Base-by-base conservation (phyloP, 257 asterid species). In the Solanum habrochaites region DNA sequence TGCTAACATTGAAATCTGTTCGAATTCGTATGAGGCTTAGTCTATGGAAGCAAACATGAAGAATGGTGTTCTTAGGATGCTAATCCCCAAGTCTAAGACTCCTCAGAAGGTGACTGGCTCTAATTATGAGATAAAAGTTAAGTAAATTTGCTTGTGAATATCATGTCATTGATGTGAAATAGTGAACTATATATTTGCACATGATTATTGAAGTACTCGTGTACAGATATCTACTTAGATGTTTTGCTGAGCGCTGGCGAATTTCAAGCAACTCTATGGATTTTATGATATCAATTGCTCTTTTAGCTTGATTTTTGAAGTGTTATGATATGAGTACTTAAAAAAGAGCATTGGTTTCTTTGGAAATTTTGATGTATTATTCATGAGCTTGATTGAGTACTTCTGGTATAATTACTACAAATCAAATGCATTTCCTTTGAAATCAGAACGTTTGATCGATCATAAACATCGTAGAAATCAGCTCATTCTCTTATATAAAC, bases 61-160 rank as follows among this genome's bases (percentile, higher is more conserved):
- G 86, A 90, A 89, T 84, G 93, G 92, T 15, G 88, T 92, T 25
- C 83, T 90, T 39, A 88, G 89, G 73, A 80, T 92, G 64, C 25
- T 86, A 64, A 86, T 92, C 29, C 93, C 94, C 32, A 90, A 82
- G 78, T 60, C 62, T 3, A 62, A 83, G 85, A 78, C 13, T 15
- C 82, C 29, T 40, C 45, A 43, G 72, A 37, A 2, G 9, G 31
- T 37, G 56, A 64, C 11, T 86, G 67, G 81, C 39, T 70, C 39
- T 29, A 37, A 37, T 6, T 27, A 40, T 85, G 72, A 31, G 31
- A 39, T 52, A n/a, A 52, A 29, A 20, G 47, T 85, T 45, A 72
- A 49, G 83, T 70, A 62, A 20, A 15, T 40, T 64, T 40, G 6
- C 39, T 83, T 42, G 14, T 9, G 40, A 27, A 25, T 45, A 25